Evolutionary conservation across 148 eudicot genomes (phyloP), one percentile per base, ranked within the genome.

Genomic region (Vaccinium corymbosum): DNA sequence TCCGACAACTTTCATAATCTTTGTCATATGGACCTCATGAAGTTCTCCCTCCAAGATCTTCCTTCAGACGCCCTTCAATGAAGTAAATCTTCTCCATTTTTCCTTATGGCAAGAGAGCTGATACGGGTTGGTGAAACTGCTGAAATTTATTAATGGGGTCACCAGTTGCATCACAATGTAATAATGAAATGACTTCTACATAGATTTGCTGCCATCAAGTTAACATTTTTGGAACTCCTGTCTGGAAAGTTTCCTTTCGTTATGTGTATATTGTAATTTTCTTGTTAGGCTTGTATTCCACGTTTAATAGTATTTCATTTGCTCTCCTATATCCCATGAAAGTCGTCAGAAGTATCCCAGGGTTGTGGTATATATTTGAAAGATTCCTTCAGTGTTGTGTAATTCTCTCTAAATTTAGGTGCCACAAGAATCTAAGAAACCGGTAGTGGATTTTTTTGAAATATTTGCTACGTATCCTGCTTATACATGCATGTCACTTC

Each of bases 11-110:
- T 89, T 61, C 87, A 85, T 83, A 56, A 76, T 62, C 79, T 83
- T 81, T 87, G 91, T 68, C 91, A 74, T 4, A 38, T 85, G 80
- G 81, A 81, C 22, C 88, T 89, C 27, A 83, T 87, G 72, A 86
- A 89, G 38, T 87, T 89, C 75, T 85, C 86, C 48, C 83, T 89
- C 68, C 90, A 89, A 35, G 42, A 2, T 35, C 42, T 35, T 35
- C 42, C 42, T 35, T 2, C 42, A 3, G 42, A 35, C 42, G 42
- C 42, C 42, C 42, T 22, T 15, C 49, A 22, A 32, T 15, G 7
- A 2, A 48, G 22, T 53, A 10, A 64, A 15, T 32, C 15, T 77
- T 64, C 5, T 62, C 73, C 20, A 1, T 1, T 35, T 35, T 14
- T 6, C 57, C 6, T 55, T 53, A 17, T 27, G 20, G 35, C 6